Conservation (phyloP, 164 flowering plant species). For the Brasenia schreberi region DNA sequence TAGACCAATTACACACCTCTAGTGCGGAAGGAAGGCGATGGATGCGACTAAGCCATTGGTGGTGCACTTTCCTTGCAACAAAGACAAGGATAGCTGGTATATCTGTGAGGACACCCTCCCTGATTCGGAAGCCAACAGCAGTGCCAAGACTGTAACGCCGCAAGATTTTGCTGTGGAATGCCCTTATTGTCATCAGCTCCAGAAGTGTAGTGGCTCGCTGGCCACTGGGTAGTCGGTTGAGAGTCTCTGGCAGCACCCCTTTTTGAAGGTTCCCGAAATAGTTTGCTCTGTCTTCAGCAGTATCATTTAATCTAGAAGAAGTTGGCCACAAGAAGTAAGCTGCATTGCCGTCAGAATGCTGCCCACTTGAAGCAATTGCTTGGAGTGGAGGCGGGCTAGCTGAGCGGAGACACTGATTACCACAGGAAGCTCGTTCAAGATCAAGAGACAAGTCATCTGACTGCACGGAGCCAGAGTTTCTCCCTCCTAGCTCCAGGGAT, state of each 20-base stretch:
- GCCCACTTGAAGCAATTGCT: conserved; percentile 58
- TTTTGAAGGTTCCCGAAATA: conserved; percentile 88
- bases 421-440: conserved; percentile 52
- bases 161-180: conserved; percentile 90
- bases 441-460: conserved; percentile 84
- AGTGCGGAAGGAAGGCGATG: conserved; percentile 78
- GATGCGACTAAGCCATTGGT: conserved; percentile 67
- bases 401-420: conserved; percentile 32
- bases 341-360: conserved; percentile 72
- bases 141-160: conserved; percentile 83
- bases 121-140: conserved; percentile 81
- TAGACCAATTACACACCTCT: conserved; percentile 32
- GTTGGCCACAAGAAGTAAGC: conserved; percentile 97
- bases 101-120: conserved; percentile 57
- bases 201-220: conserved; percentile 86
- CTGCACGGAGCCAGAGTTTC: conserved; percentile 54
- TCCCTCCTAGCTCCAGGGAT: conserved; percentile 32
- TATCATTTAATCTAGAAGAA: conserved; percentile 53
- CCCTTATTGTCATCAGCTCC: conserved; percentile 91
- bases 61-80: conserved; percentile 81
- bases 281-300: conserved; percentile 84
- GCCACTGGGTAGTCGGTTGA: conserved; percentile 64
- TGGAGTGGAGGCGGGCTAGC: conserved; percentile 60
- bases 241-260: conserved; percentile 67
- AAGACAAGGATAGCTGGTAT: conserved; percentile 91